Base-by-base conservation (phyloP, 805 yeast species). In the Diddensiella transvaalensis region DNA sequence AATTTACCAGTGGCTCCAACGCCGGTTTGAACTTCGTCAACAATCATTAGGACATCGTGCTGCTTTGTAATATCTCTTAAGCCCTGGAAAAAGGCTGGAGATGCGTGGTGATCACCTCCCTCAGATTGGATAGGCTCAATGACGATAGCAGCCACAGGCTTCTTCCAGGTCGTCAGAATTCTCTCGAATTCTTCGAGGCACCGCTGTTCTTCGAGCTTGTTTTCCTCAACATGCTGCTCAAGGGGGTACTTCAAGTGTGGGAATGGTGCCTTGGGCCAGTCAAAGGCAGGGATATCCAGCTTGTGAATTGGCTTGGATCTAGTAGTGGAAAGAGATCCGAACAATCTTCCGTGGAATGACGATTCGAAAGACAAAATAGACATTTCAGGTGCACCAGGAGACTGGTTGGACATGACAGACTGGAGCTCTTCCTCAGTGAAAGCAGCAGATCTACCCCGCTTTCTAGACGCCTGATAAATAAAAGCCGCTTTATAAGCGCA, bases 231-330 rank as follows among this genome's bases (percentile, higher is more conserved):
- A 64, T 80, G 63, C 44, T 78, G 75, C 48, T 80, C 90, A 62
- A 89, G 76, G 50, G 98, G 98, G 68, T 88, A 90, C 68, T 82
- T 73, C 69, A 87, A 82, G 44, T 77, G 60, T 55, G 98, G 98
- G 74, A 83, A 90, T 54, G 87, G 88, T 48, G 96, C 96, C 67
- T 86, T 89, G 64, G 98, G 98, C 97, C 97, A 90, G 63, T 87
- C 80, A 74, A 90, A 90, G 4, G 96, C 82, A 52, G 98, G 98
- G 71, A 91, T 64, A 50, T 73, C 76, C 68, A 90, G 73, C 73
- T 91, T 90, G 76, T 90, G 98, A 60, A 91, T 79, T 57, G 97
- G 96, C 75, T 88, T 91, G 49, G 96, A 88, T 67, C 96, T 81
- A 35, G 98, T 90, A 56, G 87, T 80, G 4, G 96, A 85, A 39